Evolutionary conservation across 2,329 filamentous ascomycete species (phyloP), one percentile per base, ranked within the genome.

Genomic region (Chaetomiaceae sp.): DNA sequence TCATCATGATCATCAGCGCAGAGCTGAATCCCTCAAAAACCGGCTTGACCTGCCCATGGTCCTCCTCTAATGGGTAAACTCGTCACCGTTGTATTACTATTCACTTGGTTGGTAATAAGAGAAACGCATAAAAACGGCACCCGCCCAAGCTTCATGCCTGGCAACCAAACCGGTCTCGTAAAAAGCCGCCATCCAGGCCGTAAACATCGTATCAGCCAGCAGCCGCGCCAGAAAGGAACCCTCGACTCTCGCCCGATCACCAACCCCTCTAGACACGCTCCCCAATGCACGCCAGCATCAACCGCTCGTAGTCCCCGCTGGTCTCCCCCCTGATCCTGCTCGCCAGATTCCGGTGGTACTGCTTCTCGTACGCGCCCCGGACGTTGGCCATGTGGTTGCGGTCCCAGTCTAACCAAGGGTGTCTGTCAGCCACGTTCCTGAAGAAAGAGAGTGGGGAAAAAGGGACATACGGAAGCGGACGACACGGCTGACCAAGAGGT

Each of bases 311-410:
- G 69, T 96, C 87, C 4, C 91, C 89, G 57, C 87, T 89, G 5
- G 89, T 95, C 76, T 97, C 92, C 2, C 85, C 83, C 66, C 81
- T 82, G 64, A 97, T 88, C 44, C 90, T 78, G 52, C 76, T 75
- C 11, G 80, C 77, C 52, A 97, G 71, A 58, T 84, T 84, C 63
- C 74, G 82, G 61, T 81, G 78, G 70, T 86, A 95, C 43, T 79
- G 79, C 63, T 87, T 81, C 64, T 84, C 76, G 70, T 91, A 97
- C 9, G 88, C 90, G 0, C 76, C 79, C 71, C 89, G 91, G 53
- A 95, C 86, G 61, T 89, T 86, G 47, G 83, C 81, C 76, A 95
- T 77, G 61, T 88, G 82, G 51, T 76, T 77, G 34, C 78, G 78
- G 66, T 96, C 83, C 92, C 92, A 97, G 70, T 97, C 56, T 59